Evolutionary conservation across 495 filamentous ascomycete genomes (phyloP).

Genomic region (Eremomyces bilateralis): DNA sequence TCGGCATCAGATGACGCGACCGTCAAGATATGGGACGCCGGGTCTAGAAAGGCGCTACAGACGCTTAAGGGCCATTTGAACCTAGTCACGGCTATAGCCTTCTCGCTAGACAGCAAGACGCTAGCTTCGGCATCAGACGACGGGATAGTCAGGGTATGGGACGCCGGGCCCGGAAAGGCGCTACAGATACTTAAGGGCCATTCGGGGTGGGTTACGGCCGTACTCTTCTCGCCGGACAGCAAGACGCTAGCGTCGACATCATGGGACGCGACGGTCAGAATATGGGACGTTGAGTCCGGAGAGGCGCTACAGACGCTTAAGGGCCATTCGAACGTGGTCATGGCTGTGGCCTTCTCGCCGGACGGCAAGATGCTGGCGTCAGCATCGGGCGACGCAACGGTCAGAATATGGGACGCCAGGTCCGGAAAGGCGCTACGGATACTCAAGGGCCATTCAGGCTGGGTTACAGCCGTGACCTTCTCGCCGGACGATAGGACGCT

Average conservation of each 20-base stretch:
- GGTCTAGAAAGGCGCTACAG: no score
- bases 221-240: slow-evolving; percentile 1
- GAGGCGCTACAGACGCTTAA: neutral
- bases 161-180: slow-evolving; percentile 77
- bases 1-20: slow-evolving; percentile 83
- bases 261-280: no score
- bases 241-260: slow-evolving; percentile 1
- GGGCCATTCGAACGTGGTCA: slow-evolving; percentile 4
- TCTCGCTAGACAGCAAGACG: slow-evolving; percentile 4
- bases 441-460: slow-evolving; percentile 10
- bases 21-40: no score
- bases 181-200: slow-evolving; percentile 32
- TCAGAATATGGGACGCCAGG: neutral
- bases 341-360: slow-evolving; percentile 1
- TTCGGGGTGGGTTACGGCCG: slow-evolving; percentile 2
- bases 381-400: neutral
- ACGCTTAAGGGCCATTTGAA: slow-evolving; percentile 7
- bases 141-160: slow-evolving; percentile 89
- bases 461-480: neutral
- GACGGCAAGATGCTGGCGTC: slow-evolving; percentile 1
- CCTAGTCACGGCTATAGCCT: slow-evolving; percentile 2
- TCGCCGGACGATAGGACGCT: neutral
- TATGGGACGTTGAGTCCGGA: slow-evolving; percentile 7
- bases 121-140: neutral
- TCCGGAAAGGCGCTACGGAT: no score